A percentile compares a stretch with the other conserved stretches of the same genome.
phyloP scores from a whole-genome alignment of 148 eudicot genomes.

The Mesembryanthemum crystallinum region DNA sequence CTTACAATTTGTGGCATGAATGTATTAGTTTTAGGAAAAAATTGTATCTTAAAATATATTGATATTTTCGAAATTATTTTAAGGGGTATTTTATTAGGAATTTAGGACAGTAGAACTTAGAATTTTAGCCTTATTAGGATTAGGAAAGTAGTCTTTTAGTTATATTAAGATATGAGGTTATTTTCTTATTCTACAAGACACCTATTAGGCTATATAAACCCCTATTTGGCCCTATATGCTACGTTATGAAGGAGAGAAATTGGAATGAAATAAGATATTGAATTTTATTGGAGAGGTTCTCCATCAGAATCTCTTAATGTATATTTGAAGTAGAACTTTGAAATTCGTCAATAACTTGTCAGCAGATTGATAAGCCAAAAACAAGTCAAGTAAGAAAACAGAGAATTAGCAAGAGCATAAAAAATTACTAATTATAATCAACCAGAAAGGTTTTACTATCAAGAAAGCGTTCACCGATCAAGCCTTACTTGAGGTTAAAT shows the following conservation, averaged over 20 bases:
- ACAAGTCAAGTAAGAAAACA: background rate
- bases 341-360: background rate
- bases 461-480: slow-evolving; percentile 5
- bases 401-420: background rate
- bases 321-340: background rate
- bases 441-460: background rate
- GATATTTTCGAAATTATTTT: too few relatives aligned
- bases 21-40: background rate
- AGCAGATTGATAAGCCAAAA: background rate
- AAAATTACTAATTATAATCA: background rate
- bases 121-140: background rate
- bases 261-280: too few relatives aligned
- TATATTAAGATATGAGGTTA: background rate
- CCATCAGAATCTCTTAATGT: background rate
- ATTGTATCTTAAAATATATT: background rate
- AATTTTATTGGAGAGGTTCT: too few relatives aligned
- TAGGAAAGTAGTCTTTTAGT: background rate
- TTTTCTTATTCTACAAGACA: too few relatives aligned
- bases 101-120: background rate
- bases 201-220: too few relatives aligned
- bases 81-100: too few relatives aligned
- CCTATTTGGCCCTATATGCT: too few relatives aligned
- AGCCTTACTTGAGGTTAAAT: slow-evolving; percentile 40
- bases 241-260: too few relatives aligned
- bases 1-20: background rate